Conservation (phyloP, 2,329 filamentous ascomycete species). For the Fusarium abutilonis region DNA sequence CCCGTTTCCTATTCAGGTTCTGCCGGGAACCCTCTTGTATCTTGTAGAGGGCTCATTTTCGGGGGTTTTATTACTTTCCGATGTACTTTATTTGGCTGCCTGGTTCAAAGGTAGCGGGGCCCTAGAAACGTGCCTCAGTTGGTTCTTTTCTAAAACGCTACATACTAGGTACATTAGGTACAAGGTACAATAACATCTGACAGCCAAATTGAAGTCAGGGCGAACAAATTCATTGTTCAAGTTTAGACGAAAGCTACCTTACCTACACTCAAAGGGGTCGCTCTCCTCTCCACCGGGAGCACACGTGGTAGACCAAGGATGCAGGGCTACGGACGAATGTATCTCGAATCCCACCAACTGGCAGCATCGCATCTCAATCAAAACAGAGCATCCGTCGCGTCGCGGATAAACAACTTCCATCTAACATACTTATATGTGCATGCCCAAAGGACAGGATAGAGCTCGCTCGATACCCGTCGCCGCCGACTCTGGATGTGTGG, state of each 20-base stretch:
- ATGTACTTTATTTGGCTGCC: conserved; percentile 5
- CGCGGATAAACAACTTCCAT: conserved; percentile 3
- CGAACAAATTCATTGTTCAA: conserved; percentile 4
- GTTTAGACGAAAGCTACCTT: neutral
- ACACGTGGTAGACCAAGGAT: conserved; percentile 44
- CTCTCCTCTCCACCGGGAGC: conserved; percentile 23
- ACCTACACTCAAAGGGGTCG: neutral
- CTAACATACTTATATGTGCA: neutral
- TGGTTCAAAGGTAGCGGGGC: conserved; percentile 2
- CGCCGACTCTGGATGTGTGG: conserved; percentile 11
- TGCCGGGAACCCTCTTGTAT: conserved; percentile 12
- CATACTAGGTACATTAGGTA: conserved; percentile 6
- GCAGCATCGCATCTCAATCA: conserved; percentile 5
- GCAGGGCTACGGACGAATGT: conserved; percentile 43
- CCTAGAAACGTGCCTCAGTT: conserved; percentile 19
- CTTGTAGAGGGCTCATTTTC: conserved; percentile 18
- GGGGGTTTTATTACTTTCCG: conserved; percentile 17
- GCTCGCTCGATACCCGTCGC: conserved; percentile 3
- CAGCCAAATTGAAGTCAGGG: conserved; percentile 11
- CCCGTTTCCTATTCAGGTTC: conserved; percentile 32
- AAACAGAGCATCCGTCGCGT: conserved; percentile 1
- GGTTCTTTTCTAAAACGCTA: conserved; percentile 19
- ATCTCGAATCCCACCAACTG: conserved; percentile 39
- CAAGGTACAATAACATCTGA: neutral
- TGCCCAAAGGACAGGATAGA: conserved; percentile 9